Base-by-base conservation (phyloP, 306 rosid genomes). In the Leucaena leucocephala region DNA sequence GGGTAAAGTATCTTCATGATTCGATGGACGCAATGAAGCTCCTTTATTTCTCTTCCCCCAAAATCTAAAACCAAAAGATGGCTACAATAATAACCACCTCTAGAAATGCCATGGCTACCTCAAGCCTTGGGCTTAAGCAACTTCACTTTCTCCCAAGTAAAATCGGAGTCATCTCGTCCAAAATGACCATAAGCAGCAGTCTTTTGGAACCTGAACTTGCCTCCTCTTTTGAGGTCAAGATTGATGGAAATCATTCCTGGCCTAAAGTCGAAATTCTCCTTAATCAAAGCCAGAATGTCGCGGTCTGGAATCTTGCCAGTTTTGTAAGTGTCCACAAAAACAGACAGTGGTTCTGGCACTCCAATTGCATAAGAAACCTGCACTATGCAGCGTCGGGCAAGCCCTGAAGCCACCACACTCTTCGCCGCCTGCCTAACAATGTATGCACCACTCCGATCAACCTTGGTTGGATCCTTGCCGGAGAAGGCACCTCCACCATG, bases 401-500 rank as follows among this genome's bases (percentile, higher is more conserved):
- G 94, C 42, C 92, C 89, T 9, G 97, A 89, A 74, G 97, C 97
- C 19, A 89, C 94, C 73, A 91, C 90, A 42, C 94, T 91, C 76
- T 91, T 91, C 33, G 97, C 94, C 10, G 94, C 94, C 82, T 91
- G 97, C 84, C 97, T 83, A 45, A 84, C 97, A 43, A 89, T 86
- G 77, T 91, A 91, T 5, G 94, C 94, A 43, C 91, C 97, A 65
- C 97, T 91, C 34, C 97, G 83, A 74, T 91, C 97, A 13, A 91
- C 97, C 85, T 91, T 91, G 80, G 97, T 91, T 50, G 97, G 94
- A 57, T 91, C 97, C 88, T 89, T 91, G 43, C 97, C 97, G 1
- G 92, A 91, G 86, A 91, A 91, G 49, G 94, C 94, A 81, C 97
- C 94, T 71, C 97, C 94, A 71, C 94, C 97, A 75, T 91, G 97